Base-by-base conservation (phyloP, 495 filamentous ascomycete genomes). In the Penicillium egyptiacum region DNA sequence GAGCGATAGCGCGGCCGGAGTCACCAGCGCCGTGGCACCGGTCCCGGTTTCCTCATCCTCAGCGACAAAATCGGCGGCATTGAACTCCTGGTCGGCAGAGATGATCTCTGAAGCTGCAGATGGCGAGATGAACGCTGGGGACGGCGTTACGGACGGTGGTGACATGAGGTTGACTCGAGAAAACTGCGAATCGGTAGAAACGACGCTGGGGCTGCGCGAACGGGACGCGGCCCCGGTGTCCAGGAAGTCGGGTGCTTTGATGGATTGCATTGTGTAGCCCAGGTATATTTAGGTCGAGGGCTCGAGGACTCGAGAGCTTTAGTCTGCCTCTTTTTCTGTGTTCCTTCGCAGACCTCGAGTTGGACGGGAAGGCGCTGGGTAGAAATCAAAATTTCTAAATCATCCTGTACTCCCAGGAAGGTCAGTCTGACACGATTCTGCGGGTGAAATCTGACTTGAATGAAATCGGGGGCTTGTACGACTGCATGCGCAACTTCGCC, bases 31-130 rank as follows among this genome's bases (percentile, higher is more conserved):
- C 30, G 67, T 70, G 9, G 74, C 72, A 33, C 63, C 61, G 16
- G 83, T 81, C 54, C 85, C 84, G 50, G 80, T 80, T 14, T 82
- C 81, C 4, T 84, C 82, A 53, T 87, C 81, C 28, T 86, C 79
- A 51, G 88, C 81, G 59, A 86, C 81, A 66, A 86, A 86, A 51
- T 80, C 72, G 43, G 86, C 83, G 52, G 84, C 76, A 62, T 88
- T 86, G 59, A 81, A 85, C 59, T 91, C 88, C 73, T 93, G 88
- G 64, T 95, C 88, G 64, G 88, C 88, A 57, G 88, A 93, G 64
- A 97, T 87, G 53, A 97, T 94, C 61, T 97, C 91, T 20, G 89
- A 90, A 28, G 92, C 95, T 47, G 92, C 91, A 28, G 90, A 87
- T 7, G 88, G 78, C 40, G 94, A 91, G 66, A 99, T 93, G 72